A percentile compares a stretch with the other conserved stretches of the same genome.
These are phyloP conservation scores for Dysphania ambrosioides DNA, from an alignment of 148 eudicot genomes.

Conservation along the genomic window DNA sequence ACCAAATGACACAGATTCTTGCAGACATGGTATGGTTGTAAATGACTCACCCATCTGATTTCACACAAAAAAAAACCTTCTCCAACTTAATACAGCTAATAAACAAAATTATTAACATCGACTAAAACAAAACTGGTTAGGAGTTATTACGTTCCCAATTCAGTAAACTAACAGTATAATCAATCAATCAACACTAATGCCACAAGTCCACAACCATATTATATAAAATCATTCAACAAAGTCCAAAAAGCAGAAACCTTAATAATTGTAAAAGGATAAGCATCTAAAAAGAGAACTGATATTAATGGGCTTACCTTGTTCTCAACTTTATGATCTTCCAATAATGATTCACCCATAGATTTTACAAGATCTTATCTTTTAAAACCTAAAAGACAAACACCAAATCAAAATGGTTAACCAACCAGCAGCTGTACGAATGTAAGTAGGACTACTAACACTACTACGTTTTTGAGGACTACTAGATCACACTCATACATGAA, in stretches of 20 bases:
- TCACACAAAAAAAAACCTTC: conserved; percentile 27
- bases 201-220: too few relatives aligned
- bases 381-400: conserved; percentile 18
- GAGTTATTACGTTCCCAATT: background rate
- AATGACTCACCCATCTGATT: conserved; percentile 73
- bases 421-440: conserved; percentile 24
- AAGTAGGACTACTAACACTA: conserved; percentile 26
- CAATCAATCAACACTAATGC: conserved; percentile 22
- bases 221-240: conserved; percentile 1
- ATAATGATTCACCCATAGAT: conserved; percentile 65
- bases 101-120: background rate
- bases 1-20: conserved; percentile 87
- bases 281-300: conserved; percentile 24
- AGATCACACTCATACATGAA: conserved; percentile 32
- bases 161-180: conserved; percentile 23
- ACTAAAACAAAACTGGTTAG: background rate
- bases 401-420: conserved; percentile 18
- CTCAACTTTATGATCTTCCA: conserved; percentile 43
- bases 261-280: conserved; percentile 7
- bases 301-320: conserved; percentile 51
- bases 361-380: conserved; percentile 33
- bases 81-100: conserved; percentile 17
- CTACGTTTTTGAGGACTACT: conserved; percentile 15
- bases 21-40: conserved; percentile 32
- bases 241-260: conserved; percentile 10